phyloP scores from a whole-genome alignment of 2,329 filamentous ascomycete species.

The Fusarium secorum region DNA sequence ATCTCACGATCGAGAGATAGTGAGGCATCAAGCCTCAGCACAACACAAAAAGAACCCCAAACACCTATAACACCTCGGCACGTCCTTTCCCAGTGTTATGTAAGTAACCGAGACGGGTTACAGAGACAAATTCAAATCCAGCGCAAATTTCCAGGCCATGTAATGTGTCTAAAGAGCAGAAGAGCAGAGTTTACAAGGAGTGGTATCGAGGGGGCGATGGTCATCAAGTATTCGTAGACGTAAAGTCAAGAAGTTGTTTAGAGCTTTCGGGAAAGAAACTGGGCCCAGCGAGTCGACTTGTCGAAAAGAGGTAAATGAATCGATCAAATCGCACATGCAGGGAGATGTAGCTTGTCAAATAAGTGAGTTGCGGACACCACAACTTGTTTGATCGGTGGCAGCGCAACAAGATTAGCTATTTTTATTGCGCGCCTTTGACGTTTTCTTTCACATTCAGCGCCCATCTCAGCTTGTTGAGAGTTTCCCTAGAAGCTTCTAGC shows the following conservation, averaged over 20 bases:
- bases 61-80: constrained; percentile 38
- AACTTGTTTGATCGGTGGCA: neutral
- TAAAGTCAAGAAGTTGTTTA: constrained; percentile 13
- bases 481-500: constrained; percentile 65
- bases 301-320: neutral
- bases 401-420: neutral
- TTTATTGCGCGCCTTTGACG: constrained; percentile 62
- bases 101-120: constrained; percentile 24
- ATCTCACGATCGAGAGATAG: constrained; percentile 7
- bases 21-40: constrained; percentile 12
- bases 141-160: constrained; percentile 37
- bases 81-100: constrained; percentile 13
- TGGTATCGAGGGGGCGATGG: constrained; percentile 37
- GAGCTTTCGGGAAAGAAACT: constrained; percentile 13
- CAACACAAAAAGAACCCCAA: constrained; percentile 31
- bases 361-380: neutral
- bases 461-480: constrained; percentile 76
- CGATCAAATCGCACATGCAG: neutral
- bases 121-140: constrained; percentile 33
- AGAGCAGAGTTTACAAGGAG: constrained; percentile 32
- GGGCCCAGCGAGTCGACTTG: constrained; percentile 5
- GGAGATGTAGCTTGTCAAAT: neutral
- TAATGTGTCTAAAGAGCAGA: constrained; percentile 35
- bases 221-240: constrained; percentile 33
- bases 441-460: constrained; percentile 73